Conservation (phyloP, 371 early-diverging fungal genomes). For the Mycotypha africana region DNA sequence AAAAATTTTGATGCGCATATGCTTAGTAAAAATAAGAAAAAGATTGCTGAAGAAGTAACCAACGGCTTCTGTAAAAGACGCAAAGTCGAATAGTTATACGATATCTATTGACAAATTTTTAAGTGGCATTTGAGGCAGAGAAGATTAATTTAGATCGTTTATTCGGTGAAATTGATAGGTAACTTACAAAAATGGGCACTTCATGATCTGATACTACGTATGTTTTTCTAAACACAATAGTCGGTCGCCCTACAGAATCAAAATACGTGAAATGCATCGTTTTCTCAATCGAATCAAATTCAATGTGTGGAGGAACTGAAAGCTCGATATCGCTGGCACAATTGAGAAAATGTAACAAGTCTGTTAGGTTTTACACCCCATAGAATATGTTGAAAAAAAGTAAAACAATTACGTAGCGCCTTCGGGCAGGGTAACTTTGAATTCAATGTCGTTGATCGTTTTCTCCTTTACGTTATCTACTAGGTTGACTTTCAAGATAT, state of each 20-base stretch:
- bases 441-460: conserved; percentile 51
- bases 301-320: conserved; percentile 32
- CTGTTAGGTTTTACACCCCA: conserved; percentile 6
- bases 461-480: conserved; percentile 56
- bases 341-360: too few species aligned
- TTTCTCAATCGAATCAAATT: conserved; percentile 37
- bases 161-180: too few species aligned
- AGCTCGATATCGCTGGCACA: too few species aligned
- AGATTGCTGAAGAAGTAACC: background rate
- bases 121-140: background rate
- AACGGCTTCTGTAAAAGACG: background rate
- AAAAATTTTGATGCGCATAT: too few species aligned
- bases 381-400: too few species aligned
- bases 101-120: background rate
- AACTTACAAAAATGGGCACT: conserved; percentile 25
- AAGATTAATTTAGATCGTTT: background rate
- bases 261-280: conserved; percentile 52
- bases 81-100: background rate
- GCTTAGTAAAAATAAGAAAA: too few species aligned
- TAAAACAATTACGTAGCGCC: conserved; percentile 67
- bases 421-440: conserved; percentile 84
- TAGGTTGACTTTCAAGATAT: conserved; percentile 64
- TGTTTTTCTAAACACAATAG: conserved; percentile 46
- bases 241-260: conserved; percentile 64
- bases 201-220: conserved; percentile 58